Base-by-base conservation (phyloP, 345 rosid genomes). In the Erucastrum elatum region DNA sequence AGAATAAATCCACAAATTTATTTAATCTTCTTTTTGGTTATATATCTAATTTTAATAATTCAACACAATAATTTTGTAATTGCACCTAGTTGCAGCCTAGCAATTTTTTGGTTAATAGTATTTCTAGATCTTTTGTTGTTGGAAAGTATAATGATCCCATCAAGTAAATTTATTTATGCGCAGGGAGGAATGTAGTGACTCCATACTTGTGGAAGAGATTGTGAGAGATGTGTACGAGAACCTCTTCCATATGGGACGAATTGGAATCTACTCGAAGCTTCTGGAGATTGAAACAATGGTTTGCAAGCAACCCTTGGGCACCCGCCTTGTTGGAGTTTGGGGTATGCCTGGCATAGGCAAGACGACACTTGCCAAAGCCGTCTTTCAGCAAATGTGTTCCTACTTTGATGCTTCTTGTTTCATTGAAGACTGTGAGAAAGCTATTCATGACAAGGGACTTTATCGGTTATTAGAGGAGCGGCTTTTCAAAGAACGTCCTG, bases 281-380 rank as follows among this genome's bases (percentile, higher is more conserved):
- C 2, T 66, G 0, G 30, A 10, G 10, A 39, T 75, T 1, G 73
- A 39, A 67, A 67, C 16, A 44, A 30, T 76, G 61, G 0, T 75
- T 8, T 7, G 6, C 79, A 75, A 66, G 79, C 79, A 75, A 67
- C 46, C 1, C 4, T 11, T 65, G 73, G 41, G 72, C 6, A 33
- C 59, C 12, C 30, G 8, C 6, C 11, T 21, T 15, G 5, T 76
- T 67, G 79, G 79, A 5, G 2, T 76, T 27, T 76, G 46, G 9
- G 74, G 79, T 59, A 68, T 59, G 79, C 60, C 66, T 8, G 79
- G 79, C 6, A 41, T 76, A 39, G 79, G 79, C 66, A 76, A 76
- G 61, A 76, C 79, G 0, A 13, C 3, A 16, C 68, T 76, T 66
- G 78, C 78, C 21, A 10, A 74, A 66, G 79, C 66, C 4, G 2